Conservation (phyloP, 768 basidiomycete species). For the Calocybe indica region DNA sequence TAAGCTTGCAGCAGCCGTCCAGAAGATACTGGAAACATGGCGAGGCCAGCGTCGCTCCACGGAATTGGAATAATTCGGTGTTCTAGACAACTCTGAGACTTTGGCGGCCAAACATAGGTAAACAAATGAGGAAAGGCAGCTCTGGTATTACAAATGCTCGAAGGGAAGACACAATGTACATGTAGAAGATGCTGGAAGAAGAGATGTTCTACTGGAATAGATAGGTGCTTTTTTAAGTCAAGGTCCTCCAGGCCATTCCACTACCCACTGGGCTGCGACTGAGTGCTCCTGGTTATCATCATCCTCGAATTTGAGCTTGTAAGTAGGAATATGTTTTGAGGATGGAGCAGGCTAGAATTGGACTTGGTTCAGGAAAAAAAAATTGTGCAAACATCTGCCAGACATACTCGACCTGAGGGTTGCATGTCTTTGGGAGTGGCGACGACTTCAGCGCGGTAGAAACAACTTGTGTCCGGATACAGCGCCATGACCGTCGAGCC, state of each 20-base stretch:
- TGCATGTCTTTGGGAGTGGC: constrained; percentile 50
- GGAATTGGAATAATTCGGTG: no score
- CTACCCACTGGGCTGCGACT: constrained; percentile 75
- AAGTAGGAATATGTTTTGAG: constrained; percentile 48
- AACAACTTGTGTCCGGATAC: constrained; percentile 90
- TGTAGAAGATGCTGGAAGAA: no score
- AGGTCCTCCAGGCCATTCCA: constrained; percentile 61
- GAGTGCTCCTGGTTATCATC: constrained; percentile 80
- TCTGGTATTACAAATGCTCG: no score
- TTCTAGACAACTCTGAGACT: no score
- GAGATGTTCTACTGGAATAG: no score
- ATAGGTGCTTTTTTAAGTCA: no score
- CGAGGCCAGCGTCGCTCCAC: no score
- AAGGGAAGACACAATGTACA: no score
- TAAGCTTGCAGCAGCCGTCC: no score
- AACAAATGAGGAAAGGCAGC: no score
- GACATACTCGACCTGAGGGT: constrained; percentile 27
- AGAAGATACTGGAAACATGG: no score
- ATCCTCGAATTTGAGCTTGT: constrained; percentile 85
- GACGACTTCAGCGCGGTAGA: constrained; percentile 83
- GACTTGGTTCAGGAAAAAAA: not conserved
- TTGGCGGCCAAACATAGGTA: no score
- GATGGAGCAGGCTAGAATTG: constrained; percentile 24
- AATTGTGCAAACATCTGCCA: not conserved
- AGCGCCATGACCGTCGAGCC: constrained; percentile 78